Evolutionary conservation across 768 basidiomycete genomes (phyloP).

Genomic region (Fistulinella prunicolor): DNA sequence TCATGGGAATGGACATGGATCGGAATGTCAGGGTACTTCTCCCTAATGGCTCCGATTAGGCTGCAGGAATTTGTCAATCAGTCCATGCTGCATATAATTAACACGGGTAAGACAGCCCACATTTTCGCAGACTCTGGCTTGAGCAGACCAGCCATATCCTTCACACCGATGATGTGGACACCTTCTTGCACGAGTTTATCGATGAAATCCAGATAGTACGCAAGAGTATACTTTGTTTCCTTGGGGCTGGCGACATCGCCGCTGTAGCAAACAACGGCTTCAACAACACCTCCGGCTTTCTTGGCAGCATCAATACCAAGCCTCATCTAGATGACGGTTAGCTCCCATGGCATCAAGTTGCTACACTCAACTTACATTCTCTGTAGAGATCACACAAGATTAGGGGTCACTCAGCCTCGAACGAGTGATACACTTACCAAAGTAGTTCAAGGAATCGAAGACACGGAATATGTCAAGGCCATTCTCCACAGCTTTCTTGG

Average conservation of each 20-base stretch:
- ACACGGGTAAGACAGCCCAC: slow-evolving; percentile 42
- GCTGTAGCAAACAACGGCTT: slow-evolving; percentile 97
- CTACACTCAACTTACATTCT: slow-evolving; percentile 53
- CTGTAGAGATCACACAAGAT: slow-evolving; percentile 35
- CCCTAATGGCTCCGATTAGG: slow-evolving; percentile 90
- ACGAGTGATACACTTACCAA: slow-evolving; percentile 54
- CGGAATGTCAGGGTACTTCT: slow-evolving; percentile 94
- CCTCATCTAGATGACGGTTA: slow-evolving; percentile 63
- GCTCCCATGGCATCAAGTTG: neutral
- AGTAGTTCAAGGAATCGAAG: slow-evolving; percentile 98
- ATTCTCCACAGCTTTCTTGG: slow-evolving; percentile 99
- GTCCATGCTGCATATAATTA: neutral
- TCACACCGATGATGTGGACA: slow-evolving; percentile 95
- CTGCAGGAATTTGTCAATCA: slow-evolving; percentile 37
- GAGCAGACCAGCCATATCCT: slow-evolving; percentile 97
- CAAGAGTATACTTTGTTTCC: slow-evolving; percentile 94
- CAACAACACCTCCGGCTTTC: slow-evolving; percentile 98
- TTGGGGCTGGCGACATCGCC: slow-evolving; percentile 94
- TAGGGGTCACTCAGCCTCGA: neutral
- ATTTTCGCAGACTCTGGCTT: slow-evolving; percentile 92
- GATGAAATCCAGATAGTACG: slow-evolving; percentile 97
- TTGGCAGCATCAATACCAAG: slow-evolving; percentile 99
- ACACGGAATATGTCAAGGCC: slow-evolving; percentile 99
- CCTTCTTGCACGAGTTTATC: slow-evolving; percentile 91
- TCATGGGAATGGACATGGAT: slow-evolving; percentile 99